phyloP scores from a whole-genome alignment of 768 basidiomycete species.

The Kwoniella bestiolae region DNA sequence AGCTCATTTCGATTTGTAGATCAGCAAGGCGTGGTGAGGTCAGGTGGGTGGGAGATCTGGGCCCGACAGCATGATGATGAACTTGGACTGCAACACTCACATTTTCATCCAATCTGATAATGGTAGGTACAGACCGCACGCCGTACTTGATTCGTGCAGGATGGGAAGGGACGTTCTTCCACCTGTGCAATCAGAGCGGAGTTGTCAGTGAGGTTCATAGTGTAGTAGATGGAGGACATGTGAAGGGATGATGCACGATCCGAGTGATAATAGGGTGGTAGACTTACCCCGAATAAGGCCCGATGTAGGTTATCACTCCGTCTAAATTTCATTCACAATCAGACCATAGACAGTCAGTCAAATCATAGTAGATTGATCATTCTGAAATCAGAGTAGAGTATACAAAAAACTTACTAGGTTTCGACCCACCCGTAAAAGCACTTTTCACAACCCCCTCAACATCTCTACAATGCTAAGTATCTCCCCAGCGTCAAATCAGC shows the following conservation, averaged over 20 bases:
- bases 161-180: slow-evolving; percentile 35
- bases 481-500: neutral
- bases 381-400: neutral
- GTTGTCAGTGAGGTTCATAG: too few relatives aligned
- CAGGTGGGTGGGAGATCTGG: too few relatives aligned
- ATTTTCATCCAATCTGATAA: slow-evolving; percentile 39
- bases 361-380: too few relatives aligned
- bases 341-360: neutral
- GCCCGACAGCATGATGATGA: neutral
- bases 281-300: slow-evolving; percentile 20
- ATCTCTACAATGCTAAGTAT: slow-evolving; percentile 48
- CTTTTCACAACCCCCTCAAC: slow-evolving; percentile 46
- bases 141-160: slow-evolving; percentile 44
- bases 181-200: slow-evolving; percentile 1
- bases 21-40: neutral
- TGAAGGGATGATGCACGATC: neutral
- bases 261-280: slow-evolving; percentile 24
- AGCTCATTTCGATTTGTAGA: too few relatives aligned
- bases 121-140: slow-evolving; percentile 50
- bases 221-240: too few relatives aligned
- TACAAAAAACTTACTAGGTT: slow-evolving; percentile 42
- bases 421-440: slow-evolving; percentile 44
- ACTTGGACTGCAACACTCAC: slow-evolving; percentile 18
- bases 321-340: too few relatives aligned
- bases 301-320: slow-evolving; percentile 22